phyloP scores from a whole-genome alignment of 2,329 filamentous ascomycete species.

The Alternaria postmessia region DNA sequence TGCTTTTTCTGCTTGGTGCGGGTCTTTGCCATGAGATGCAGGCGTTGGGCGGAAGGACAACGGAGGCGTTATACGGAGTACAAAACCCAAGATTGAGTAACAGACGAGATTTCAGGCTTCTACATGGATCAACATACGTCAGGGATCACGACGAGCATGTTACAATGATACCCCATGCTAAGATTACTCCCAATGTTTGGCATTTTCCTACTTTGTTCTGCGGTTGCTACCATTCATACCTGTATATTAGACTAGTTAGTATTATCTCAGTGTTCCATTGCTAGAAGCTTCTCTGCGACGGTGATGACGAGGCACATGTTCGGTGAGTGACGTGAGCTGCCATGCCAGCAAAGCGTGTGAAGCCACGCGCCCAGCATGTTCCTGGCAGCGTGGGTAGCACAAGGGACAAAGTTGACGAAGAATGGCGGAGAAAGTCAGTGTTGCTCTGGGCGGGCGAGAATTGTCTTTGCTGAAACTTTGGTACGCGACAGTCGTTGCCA shows the following conservation, averaged over 20 bases:
- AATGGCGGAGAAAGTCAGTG: background rate
- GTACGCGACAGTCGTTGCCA: background rate
- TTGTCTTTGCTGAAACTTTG: background rate
- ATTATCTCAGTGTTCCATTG: conserved; percentile 8
- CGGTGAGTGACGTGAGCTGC: conserved; percentile 9
- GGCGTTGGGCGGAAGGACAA: conserved; percentile 3
- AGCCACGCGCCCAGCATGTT: conserved; percentile 13
- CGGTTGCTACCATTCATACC: conserved; percentile 3
- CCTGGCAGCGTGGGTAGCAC: conserved; percentile 7
- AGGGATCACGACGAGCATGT: conserved; percentile 20
- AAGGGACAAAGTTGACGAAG: background rate
- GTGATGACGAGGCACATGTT: background rate
- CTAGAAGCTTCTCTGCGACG: background rate
- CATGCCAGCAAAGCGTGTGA: conserved; percentile 19
- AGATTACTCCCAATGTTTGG: conserved; percentile 15
- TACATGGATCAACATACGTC: conserved; percentile 22
- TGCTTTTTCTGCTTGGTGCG: conserved; percentile 4
- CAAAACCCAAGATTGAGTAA: conserved; percentile 21
- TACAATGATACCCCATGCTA: conserved; percentile 23
- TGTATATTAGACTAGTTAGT: conserved; percentile 13
- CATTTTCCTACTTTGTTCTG: conserved; percentile 6
- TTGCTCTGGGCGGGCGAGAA: background rate
- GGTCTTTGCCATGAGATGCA: background rate
- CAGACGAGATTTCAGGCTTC: conserved; percentile 18
- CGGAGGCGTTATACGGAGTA: conserved; percentile 17